Evolutionary conservation across 192 early-diverging fungal species (phyloP).

Genomic region (Backusella luteola): DNA sequence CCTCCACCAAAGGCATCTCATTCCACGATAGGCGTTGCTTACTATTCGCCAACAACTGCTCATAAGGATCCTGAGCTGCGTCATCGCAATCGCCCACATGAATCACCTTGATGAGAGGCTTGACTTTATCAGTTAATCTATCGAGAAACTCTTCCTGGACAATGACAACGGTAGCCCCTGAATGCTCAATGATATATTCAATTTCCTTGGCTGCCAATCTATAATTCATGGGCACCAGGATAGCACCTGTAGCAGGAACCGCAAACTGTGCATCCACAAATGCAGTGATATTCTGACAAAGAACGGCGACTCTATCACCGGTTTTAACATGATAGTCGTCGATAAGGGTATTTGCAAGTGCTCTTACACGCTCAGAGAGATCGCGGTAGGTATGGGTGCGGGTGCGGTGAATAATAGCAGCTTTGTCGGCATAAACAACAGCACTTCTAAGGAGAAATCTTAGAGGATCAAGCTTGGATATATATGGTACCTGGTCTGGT

Average conservation of each 20-base stretch:
- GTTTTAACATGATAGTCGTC: slow-evolving; percentile 27
- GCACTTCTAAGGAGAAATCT: slow-evolving; percentile 51
- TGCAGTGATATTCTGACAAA: slow-evolving; percentile 54
- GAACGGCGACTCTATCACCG: slow-evolving; percentile 53
- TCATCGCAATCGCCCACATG: slow-evolving; percentile 25
- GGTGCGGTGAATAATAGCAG: slow-evolving; percentile 45
- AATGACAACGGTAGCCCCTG: slow-evolving; percentile 47
- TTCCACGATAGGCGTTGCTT: slow-evolving; percentile 28
- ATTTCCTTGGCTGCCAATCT: slow-evolving; percentile 51
- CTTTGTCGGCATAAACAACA: slow-evolving; percentile 44
- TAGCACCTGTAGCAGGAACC: slow-evolving; percentile 53
- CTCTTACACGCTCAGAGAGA: slow-evolving; percentile 44
- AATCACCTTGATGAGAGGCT: background rate
- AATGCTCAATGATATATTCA: slow-evolving; percentile 54
- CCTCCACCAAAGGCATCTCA: slow-evolving; percentile 42
- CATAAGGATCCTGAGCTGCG: slow-evolving; percentile 43
- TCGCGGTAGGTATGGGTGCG: slow-evolving; percentile 43
- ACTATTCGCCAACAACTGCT: slow-evolving; percentile 38
- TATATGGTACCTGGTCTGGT: slow-evolving; percentile 7
- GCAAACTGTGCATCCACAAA: slow-evolving; percentile 62
- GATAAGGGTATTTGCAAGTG: slow-evolving; percentile 43
- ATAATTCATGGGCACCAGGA: slow-evolving; percentile 58
- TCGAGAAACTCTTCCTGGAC: slow-evolving; percentile 44
- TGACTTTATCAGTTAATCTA: slow-evolving; percentile 18
- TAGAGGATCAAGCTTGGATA: slow-evolving; percentile 51